phyloP scores from a whole-genome alignment of 805 yeast genomes.

The Zygotorulaspora chibaensis region DNA sequence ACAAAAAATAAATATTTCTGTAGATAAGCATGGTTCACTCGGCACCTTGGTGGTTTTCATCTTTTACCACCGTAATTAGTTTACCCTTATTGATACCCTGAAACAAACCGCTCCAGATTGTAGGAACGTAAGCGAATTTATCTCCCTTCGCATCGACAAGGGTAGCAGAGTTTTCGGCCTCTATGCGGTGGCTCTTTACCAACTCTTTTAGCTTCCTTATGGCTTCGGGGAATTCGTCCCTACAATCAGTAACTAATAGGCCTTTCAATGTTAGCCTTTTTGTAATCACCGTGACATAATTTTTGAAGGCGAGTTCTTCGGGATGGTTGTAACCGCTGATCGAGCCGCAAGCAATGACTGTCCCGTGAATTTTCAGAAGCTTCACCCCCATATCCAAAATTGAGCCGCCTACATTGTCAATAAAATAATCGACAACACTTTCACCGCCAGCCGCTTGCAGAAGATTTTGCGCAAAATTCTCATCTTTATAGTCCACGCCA shows the following conservation, averaged over 20 bases:
- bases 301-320: slow-evolving; percentile 36
- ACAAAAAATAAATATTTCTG: too few species aligned
- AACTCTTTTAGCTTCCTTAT: slow-evolving; percentile 35
- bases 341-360: slow-evolving; percentile 58
- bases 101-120: slow-evolving; percentile 46
- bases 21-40: too few species aligned
- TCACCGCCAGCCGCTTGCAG: slow-evolving; percentile 41
- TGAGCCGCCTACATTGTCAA: slow-evolving; percentile 64
- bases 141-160: slow-evolving; percentile 40
- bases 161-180: slow-evolving; percentile 37
- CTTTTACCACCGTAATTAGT: slow-evolving; percentile 43
- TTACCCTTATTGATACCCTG: slow-evolving; percentile 47
- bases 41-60: slow-evolving; percentile 4
- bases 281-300: slow-evolving; percentile 43
- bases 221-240: slow-evolving; percentile 38
- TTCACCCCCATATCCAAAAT: slow-evolving; percentile 44
- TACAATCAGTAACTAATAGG: slow-evolving; percentile 46
- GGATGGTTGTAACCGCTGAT: slow-evolving; percentile 53
- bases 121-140: slow-evolving; percentile 43
- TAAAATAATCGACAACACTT: slow-evolving; percentile 49
- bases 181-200: slow-evolving; percentile 41
- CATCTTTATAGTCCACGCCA: slow-evolving; percentile 50
- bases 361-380: slow-evolving; percentile 38
- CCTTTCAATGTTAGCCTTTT: slow-evolving; percentile 53
- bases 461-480: slow-evolving; percentile 36